Conservation (phyloP, 1,139 yeast species). For the Suhomyces taliae region DNA sequence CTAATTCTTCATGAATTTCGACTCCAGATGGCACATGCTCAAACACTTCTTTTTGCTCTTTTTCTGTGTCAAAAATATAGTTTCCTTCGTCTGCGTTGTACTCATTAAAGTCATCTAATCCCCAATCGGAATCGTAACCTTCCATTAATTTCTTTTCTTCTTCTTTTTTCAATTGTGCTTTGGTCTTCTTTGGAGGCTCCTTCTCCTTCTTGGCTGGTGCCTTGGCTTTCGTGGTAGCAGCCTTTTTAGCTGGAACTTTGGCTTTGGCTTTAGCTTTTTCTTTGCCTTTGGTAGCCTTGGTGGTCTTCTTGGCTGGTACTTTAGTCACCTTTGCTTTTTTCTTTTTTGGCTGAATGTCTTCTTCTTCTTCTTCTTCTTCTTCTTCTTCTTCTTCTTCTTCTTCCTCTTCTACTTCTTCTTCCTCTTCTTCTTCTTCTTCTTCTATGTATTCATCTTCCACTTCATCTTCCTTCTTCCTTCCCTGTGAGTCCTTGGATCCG, state of each 20-base stretch:
- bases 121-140: slow-evolving; percentile 47
- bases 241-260: background rate
- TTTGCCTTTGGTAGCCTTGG: slow-evolving; percentile 5
- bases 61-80: slow-evolving; percentile 35
- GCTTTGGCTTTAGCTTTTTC: slow-evolving; percentile 4
- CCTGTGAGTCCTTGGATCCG: slow-evolving; percentile 38
- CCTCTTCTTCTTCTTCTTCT: slow-evolving; percentile 21
- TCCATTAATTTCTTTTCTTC: slow-evolving; percentile 18
- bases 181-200: slow-evolving; percentile 13
- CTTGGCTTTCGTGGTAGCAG: background rate
- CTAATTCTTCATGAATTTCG: slow-evolving; percentile 20
- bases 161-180: slow-evolving; percentile 25
- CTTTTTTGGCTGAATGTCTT: slow-evolving; percentile 7
- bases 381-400: slow-evolving; percentile 16
- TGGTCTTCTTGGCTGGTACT: slow-evolving; percentile 9
- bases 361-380: slow-evolving; percentile 13
- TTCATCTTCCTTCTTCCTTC: slow-evolving; percentile 20
- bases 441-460: slow-evolving; percentile 19
- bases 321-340: slow-evolving; percentile 3
- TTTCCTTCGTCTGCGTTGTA: slow-evolving; percentile 29
- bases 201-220: slow-evolving; percentile 3
- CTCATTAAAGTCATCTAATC: slow-evolving; percentile 31
- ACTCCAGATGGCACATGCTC: slow-evolving; percentile 27
- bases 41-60: slow-evolving; percentile 30
- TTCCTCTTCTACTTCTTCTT: slow-evolving; percentile 16